Evolutionary conservation across 2,329 filamentous ascomycete species (phyloP).

Genomic region (Pseudogymnoascus sp.): DNA sequence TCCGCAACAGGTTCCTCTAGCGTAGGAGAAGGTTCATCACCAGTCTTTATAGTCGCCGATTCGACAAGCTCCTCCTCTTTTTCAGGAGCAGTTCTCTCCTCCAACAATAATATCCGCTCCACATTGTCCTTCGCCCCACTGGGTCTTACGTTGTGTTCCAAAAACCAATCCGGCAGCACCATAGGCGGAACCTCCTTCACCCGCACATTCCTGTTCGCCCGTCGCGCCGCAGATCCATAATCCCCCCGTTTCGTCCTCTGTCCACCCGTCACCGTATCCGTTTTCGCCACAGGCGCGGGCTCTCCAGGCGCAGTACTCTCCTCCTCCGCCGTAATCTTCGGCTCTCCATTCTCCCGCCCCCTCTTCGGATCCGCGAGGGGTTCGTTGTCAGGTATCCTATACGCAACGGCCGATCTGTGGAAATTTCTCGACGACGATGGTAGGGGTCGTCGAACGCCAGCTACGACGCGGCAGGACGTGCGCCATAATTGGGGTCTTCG

Average conservation of each 20-base stretch:
- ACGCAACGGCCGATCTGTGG: conserved; percentile 23
- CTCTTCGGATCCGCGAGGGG: conserved; percentile 9
- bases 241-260: conserved; percentile 16
- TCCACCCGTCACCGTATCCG: conserved; percentile 12
- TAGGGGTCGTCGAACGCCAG: conserved; percentile 23
- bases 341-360: conserved; percentile 12
- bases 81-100: neutral
- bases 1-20: neutral
- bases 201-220: conserved; percentile 19
- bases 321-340: conserved; percentile 21
- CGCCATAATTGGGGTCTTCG: conserved; percentile 21
- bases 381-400: conserved; percentile 19
- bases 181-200: conserved; percentile 40
- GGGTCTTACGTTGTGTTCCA: conserved; percentile 41
- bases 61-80: neutral
- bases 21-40: neutral
- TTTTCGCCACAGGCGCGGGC: conserved; percentile 12
- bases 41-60: neutral
- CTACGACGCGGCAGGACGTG: conserved; percentile 25
- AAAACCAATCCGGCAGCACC: conserved; percentile 50
- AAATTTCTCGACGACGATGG: conserved; percentile 21
- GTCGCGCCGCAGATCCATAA: conserved; percentile 17
- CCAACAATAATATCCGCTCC: neutral
- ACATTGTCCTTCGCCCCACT: conserved; percentile 6
- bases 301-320: conserved; percentile 16